A percentile compares a stretch with the other conserved stretches of the same genome.
Evolutionary conservation across 2,329 filamentous ascomycete genomes (phyloP).

Genomic region (Colletotrichum sp.): DNA sequence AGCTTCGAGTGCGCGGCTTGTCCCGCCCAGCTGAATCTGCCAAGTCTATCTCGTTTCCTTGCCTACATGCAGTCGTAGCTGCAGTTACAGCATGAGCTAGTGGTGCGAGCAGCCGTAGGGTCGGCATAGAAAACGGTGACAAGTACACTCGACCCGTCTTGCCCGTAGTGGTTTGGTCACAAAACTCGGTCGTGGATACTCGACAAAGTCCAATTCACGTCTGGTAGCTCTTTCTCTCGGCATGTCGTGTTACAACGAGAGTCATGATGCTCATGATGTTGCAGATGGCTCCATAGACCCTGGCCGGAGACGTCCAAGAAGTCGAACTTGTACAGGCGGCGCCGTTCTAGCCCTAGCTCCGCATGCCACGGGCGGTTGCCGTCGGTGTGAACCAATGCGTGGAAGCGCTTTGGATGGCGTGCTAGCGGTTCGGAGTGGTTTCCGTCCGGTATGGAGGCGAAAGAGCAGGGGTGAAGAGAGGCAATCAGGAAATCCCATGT

Average conservation of each 20-base stretch:
- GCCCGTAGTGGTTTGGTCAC: neutral
- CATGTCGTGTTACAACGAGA: neutral
- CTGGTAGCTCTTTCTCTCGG: neutral
- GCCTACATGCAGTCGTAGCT: neutral
- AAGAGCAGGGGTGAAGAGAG: neutral
- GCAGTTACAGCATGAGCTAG: neutral
- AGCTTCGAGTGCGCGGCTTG: neutral
- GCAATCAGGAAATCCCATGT: constrained; percentile 19
- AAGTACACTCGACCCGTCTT: constrained; percentile 2
- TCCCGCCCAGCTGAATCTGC: neutral
- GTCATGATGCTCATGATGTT: constrained; percentile 2
- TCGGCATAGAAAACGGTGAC: neutral
- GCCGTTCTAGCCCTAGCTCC: neutral
- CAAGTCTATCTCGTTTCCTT: neutral
- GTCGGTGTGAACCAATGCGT: neutral
- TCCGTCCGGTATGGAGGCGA: neutral
- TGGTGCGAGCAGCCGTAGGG: neutral
- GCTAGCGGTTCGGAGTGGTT: neutral
- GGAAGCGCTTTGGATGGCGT: neutral
- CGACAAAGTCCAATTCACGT: neutral
- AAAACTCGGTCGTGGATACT: neutral
- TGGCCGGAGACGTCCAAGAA: constrained; percentile 4
- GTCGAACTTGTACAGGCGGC: neutral
- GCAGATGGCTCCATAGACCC: neutral
- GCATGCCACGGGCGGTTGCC: constrained; percentile 6